Evolutionary conservation across 164 flowering plant genomes (phyloP), one percentile per base, ranked within the genome.

Genomic region (Chimonanthus praecox): DNA sequence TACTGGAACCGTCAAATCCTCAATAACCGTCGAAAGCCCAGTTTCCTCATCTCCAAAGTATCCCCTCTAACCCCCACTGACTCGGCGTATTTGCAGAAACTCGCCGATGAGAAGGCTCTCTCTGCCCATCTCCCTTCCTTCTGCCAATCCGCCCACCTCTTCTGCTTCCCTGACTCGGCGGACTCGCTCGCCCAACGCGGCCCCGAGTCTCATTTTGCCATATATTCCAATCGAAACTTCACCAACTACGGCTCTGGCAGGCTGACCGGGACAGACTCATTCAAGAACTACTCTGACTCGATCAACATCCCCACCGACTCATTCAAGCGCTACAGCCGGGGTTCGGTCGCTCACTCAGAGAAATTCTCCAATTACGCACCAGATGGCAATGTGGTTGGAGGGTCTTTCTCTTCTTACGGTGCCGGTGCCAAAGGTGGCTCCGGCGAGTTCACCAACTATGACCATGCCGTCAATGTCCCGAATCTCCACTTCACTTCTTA

Each of bases 1-100:
- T 92, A 92, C 84, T 94, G 97, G 99, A 85, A 83, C 77, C 87
- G 78, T 11, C 85, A 86, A 80, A 85, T 92, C 84, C 78, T 82
- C 10, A 85, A 74, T 75, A 72, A 75, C 47, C 72, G 80, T 3
- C 86, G 88, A 3, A 83, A 80, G 47, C 85, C 94, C 9, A 4
- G 60, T 7, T 95, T 92, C 64, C 82, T 90, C 1, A 72, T 91
- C 73, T 78, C 86, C 72, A 92, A 91, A 73, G 92, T 88, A 1
- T 91, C 99, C 16, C 97, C 99, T 7, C 69, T 92, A 20, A 78
- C 58, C 67, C 83, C 92, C 4, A 80, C 80, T 4, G 83, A 92
- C 9, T 77, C 85, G 13, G 91, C 94, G 0, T 47, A 66, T 11
- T 86, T 85, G 73, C 73, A 89, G 5, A 86, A 85, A 67, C 87